Percentiles rank a stretch among this genome's conserved stretches.
These are phyloP conservation scores for Astrocystis sublimbata DNA, from an alignment of 495 filamentous ascomycete species.

Conservation along the genomic window DNA sequence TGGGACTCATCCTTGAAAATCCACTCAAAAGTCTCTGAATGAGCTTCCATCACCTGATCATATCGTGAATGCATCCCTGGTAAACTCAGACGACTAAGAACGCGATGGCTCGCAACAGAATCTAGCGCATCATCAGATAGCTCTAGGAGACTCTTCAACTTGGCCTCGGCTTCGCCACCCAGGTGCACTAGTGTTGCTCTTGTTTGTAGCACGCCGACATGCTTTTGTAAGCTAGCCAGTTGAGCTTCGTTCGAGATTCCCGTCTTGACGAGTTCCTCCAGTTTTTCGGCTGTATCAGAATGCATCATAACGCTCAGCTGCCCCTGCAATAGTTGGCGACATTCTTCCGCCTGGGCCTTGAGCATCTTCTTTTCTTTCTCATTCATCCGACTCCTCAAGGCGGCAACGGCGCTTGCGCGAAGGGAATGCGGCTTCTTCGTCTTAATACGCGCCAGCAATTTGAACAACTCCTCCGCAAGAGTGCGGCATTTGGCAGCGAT, in stretches of 20 bases:
- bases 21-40: slow-evolving; percentile 3
- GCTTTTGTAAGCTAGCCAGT: not conserved
- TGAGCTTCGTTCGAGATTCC: not conserved
- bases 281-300: not conserved
- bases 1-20: not conserved
- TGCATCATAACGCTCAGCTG: not conserved
- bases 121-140: not conserved
- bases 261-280: not conserved
- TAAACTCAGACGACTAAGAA: not conserved
- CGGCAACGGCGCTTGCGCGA: not conserved
- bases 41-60: not conserved
- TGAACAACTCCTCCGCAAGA: not conserved
- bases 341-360: not conserved
- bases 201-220: not conserved
- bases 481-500: not conserved
- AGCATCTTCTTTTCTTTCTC: not conserved
- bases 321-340: not conserved
- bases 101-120: not conserved
- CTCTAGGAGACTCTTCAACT: not conserved
- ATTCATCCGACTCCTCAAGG: not conserved
- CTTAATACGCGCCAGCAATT: not conserved
- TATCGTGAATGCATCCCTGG: not conserved
- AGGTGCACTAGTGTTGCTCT: not conserved
- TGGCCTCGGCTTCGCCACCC: not conserved
- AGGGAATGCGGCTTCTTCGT: not conserved